Evolutionary conservation across 495 filamentous ascomycete genomes (phyloP).

Genomic region (Penicillium maclennaniae): DNA sequence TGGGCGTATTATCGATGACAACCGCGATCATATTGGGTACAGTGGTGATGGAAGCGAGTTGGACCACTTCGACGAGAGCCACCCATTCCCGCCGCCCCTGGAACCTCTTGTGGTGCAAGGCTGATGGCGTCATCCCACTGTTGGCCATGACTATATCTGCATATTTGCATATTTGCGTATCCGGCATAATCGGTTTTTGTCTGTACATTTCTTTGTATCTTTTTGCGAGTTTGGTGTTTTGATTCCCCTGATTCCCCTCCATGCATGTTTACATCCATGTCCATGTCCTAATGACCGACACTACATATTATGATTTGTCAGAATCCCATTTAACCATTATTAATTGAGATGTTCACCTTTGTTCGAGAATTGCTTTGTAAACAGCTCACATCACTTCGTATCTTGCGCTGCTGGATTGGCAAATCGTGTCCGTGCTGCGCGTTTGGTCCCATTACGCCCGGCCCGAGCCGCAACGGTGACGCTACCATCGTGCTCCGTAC

Average conservation of each 20-base stretch:
- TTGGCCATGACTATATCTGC: not conserved
- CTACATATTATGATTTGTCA: conserved; percentile 4
- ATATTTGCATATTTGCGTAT: not conserved
- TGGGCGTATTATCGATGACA: conserved; percentile 61
- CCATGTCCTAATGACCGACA: conserved; percentile 9
- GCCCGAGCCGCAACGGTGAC: not conserved
- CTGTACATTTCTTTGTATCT: not conserved
- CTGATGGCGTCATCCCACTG: not conserved
- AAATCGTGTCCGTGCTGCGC: not conserved
- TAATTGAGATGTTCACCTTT: not conserved
- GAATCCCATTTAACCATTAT: not conserved
- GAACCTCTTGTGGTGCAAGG: conserved; percentile 1
- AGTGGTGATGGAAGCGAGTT: conserved; percentile 44
- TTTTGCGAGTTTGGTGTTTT: not conserved
- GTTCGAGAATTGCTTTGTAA: not conserved
- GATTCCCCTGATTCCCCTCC: conserved; percentile 4
- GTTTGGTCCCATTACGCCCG: not conserved
- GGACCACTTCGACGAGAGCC: conserved; percentile 17
- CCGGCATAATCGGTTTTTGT: no score
- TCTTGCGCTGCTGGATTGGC: not conserved
- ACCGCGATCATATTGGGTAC: conserved; percentile 63
- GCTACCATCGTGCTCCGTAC: not conserved
- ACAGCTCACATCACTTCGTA: not conserved
- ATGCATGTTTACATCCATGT: conserved; percentile 11
- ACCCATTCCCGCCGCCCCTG: conserved; percentile 13